Evolutionary conservation across 495 filamentous ascomycete species (phyloP), one percentile per base, ranked within the genome.

Genomic region (Haplographium delicatum): DNA sequence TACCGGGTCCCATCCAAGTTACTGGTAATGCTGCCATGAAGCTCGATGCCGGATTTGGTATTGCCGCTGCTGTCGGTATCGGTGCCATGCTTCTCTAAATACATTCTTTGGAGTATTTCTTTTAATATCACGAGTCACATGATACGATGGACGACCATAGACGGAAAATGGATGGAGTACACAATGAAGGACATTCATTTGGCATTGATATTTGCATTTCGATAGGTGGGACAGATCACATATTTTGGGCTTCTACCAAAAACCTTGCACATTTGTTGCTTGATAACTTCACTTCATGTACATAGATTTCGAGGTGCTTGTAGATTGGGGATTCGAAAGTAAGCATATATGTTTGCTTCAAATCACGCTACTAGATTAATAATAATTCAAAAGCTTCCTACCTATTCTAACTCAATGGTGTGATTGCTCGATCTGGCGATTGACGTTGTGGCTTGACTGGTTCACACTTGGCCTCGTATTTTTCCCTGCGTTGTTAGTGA

Each of bases 31-130:
- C 71, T 28, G 65, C 69, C 55, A 66, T 68, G 45, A 65, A 68
- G 53, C 60, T 70, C 53, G 65, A 73, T 46, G 68, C 75, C 51
- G 73, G 73, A 44, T 72, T 73, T 58, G 75, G 71, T 55, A 77
- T 72, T 65, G 65, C 80, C 44, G 79, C 71, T 31, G 73, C 82
- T 60, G 73, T 79, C 65, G 82, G 79, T 70, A 63, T 74, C 56
- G 77, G 70, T 54, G 80, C 77, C 59, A 73, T 74, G 63, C 65
- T 82, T 53, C 70, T 83, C 67, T 84, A 82, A 78, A 67, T 30
- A 13, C 16, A 7, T 43, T 10, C 13, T n/a, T 25, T 28, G 8
- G 23, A 26, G 18, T n/a, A 10, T 47, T 43, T 15, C 28, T 24
- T 31, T 30, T 39, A 13, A 44, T 33, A 20, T 35, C 24, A 57